Evolutionary conservation across 163 green algal species (phyloP), one percentile per base, ranked within the genome.

Genomic region (Scenedesmus sp.): DNA sequence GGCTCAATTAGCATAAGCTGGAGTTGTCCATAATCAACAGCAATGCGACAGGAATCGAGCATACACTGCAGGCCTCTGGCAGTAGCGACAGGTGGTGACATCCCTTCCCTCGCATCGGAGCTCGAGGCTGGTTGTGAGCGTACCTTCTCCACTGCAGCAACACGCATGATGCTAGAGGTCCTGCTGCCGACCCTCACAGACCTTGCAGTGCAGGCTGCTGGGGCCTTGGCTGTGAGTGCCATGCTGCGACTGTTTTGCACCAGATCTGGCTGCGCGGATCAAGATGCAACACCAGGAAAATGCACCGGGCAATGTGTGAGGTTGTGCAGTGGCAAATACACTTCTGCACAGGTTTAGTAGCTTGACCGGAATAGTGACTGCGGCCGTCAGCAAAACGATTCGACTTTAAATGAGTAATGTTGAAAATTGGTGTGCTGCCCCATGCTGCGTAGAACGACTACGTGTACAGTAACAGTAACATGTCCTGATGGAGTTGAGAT

Each of bases 121-220:
- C 42, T 59, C 37, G 22, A 49, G 2, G 33, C 3, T 4, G 9
- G 20, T 26, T 30, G 42, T 35, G 40, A 56, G 18, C 37, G 35
- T 35, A 91, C 87, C 87, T 91, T 91, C 78, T 87, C 78, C n/a
- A 91, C 87, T 43, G 79, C 40, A 68, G 87, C 87, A 22, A 91
- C 87, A 56, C 78, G 78, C 37, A 56, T 56, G 9, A 91, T 82
- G 53, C 30, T 53, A 43, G 78, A 15, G 30, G 59, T 81, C 78
- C 87, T 87, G 86, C 73, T 70, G 35, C 44, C 43, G 18, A 85
- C 78, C 53, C 56, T 87, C 42, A 82, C 51, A 35, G 76, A 56
- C 78, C 53, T 68, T 65, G 43, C 59, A 53, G 35, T 82, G 85
- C 87, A 87, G 78, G 53, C 78, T 68, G 87, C 87, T 68, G 76